A percentile compares a stretch with the other conserved stretches of the same genome.
These are phyloP conservation scores for Ampelocalamus luodianensis DNA, from an alignment of 176 grass and related monocot genomes.

Conservation along the genomic window DNA sequence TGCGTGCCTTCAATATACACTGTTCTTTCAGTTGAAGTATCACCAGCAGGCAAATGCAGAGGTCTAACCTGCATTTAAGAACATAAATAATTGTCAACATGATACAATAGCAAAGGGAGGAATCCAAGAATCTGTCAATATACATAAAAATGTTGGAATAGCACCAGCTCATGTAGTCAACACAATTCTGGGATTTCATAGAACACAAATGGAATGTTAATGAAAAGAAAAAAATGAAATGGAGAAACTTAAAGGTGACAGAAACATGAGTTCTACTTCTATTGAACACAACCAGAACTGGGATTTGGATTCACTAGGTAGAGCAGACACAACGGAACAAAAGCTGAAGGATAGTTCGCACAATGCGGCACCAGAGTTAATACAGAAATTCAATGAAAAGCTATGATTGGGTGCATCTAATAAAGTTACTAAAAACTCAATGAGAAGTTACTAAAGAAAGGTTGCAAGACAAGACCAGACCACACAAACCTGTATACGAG, in stretches of 20 bases:
- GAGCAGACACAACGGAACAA: neutral
- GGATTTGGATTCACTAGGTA: slow-evolving; percentile 10
- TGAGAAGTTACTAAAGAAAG: neutral
- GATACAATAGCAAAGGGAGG: neutral
- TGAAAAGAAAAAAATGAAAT: neutral
- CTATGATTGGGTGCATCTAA: neutral
- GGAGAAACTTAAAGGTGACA: neutral
- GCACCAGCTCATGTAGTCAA: neutral
- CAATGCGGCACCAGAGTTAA: neutral
- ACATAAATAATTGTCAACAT: slow-evolving; percentile 35
- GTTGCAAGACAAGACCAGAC: slow-evolving; percentile 16
- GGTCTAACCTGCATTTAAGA: slow-evolving; percentile 75
- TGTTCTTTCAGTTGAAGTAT: slow-evolving; percentile 85
- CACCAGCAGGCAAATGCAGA: slow-evolving; percentile 88
- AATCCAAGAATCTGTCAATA: neutral
- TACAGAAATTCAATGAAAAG: neutral
- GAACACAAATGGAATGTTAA: neutral
- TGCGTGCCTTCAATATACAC: slow-evolving; percentile 84
- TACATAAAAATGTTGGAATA: neutral
- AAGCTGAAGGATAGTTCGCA: neutral
- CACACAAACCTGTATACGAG: slow-evolving; percentile 86
- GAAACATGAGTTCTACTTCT: neutral
- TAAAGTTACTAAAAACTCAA: neutral
- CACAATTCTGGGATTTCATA: neutral
- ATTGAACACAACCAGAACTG: neutral